Conservation (phyloP, 2,329 filamentous ascomycete species). For the Apiospora rasikravindrae region DNA sequence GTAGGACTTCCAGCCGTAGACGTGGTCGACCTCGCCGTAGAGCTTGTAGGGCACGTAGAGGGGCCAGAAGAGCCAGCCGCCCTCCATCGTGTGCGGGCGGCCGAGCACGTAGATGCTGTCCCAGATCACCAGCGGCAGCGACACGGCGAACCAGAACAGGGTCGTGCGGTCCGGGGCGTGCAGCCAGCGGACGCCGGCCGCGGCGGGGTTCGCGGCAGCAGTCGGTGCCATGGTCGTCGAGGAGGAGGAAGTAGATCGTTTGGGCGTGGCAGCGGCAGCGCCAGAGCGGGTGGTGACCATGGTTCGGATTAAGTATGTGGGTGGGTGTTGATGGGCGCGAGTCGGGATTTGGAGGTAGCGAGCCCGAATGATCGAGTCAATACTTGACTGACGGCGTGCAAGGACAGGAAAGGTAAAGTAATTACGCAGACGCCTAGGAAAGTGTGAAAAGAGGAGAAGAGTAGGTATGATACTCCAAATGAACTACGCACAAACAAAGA, state of each 20-base stretch:
- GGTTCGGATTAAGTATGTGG: conserved; percentile 17
- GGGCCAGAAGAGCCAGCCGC: conserved; percentile 73
- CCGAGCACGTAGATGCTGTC: conserved; percentile 80
- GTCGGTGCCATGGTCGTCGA: background rate
- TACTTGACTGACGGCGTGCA: background rate
- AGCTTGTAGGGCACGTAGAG: conserved; percentile 80
- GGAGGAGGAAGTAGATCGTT: background rate
- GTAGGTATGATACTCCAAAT: background rate
- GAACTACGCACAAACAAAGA: background rate
- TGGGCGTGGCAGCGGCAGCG: conserved; percentile 22
- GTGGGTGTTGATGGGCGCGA: background rate
- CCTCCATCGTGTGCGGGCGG: conserved; percentile 82
- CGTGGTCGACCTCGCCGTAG: conserved; percentile 79
- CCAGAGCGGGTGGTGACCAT: conserved; percentile 40
- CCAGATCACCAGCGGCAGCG: conserved; percentile 81
- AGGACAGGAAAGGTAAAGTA: background rate
- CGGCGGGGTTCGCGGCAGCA: background rate
- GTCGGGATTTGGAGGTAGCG: background rate
- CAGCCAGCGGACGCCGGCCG: conserved; percentile 38
- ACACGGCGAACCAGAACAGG: conserved; percentile 75
- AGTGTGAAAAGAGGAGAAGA: background rate
- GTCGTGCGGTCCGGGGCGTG: conserved; percentile 53
- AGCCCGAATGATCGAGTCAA: background rate
- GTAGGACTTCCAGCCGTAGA: conserved; percentile 80
- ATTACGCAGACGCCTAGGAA: background rate